phyloP scores from a whole-genome alignment of 75 land plant genomes.

The Pinus taeda region DNA sequence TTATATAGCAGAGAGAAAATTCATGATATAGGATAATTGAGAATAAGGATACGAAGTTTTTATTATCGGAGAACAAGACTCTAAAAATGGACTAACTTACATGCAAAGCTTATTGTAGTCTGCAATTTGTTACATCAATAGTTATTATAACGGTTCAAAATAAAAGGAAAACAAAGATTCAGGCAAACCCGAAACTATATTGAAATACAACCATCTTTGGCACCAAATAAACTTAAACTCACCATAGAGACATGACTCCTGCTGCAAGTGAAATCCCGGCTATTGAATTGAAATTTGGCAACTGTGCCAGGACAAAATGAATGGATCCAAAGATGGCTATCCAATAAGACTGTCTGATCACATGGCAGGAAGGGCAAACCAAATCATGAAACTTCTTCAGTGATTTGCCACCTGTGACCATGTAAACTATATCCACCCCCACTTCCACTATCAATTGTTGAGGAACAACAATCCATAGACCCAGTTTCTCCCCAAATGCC shows the following conservation, averaged over 20 bases:
- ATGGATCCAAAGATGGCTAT: slow-evolving; percentile 36
- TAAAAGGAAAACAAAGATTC: background rate
- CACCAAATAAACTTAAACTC: background rate
- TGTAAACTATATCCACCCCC: slow-evolving; percentile 84
- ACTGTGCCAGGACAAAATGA: slow-evolving; percentile 32
- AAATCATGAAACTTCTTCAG: slow-evolving; percentile 57
- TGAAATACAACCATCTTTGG: background rate
- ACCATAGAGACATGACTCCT: slow-evolving; percentile 44
- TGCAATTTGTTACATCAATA: too few species aligned
- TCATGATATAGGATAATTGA: too few species aligned
- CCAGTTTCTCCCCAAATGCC: slow-evolving; percentile 75
- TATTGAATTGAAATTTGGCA: slow-evolving; percentile 38
- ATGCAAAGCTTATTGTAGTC: too few species aligned
- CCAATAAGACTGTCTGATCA: slow-evolving; percentile 18
- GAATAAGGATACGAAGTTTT: background rate
- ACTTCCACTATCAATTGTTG: slow-evolving; percentile 87
- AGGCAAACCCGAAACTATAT: background rate
- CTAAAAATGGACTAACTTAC: too few species aligned
- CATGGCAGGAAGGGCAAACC: slow-evolving; percentile 11
- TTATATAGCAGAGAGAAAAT: too few species aligned
- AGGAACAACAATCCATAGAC: slow-evolving; percentile 86
- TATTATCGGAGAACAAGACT: too few species aligned
- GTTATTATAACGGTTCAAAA: background rate
- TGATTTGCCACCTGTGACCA: slow-evolving; percentile 88
- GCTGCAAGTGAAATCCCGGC: slow-evolving; percentile 30